Conservation (phyloP, 1,284 basidiomycete genomes). For the Pholiota adiposa region DNA sequence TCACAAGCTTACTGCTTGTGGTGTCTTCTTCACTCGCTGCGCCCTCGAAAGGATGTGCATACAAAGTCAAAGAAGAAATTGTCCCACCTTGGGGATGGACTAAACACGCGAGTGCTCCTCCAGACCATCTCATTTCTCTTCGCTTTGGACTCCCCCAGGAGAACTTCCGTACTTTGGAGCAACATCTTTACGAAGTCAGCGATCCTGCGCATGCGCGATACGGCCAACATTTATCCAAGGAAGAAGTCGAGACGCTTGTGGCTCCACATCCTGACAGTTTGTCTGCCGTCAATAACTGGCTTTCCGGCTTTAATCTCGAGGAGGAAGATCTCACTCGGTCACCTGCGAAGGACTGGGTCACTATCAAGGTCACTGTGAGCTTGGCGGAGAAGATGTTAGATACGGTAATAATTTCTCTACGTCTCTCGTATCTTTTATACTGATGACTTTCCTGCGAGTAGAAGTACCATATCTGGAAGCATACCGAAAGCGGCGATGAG, state of each 20-base stretch:
- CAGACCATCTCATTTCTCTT: constrained; percentile 55
- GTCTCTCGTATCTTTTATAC: neutral
- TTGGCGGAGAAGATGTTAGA: constrained; percentile 71
- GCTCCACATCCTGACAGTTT: constrained; percentile 60
- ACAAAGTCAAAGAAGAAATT: constrained; percentile 41
- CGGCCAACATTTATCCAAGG: constrained; percentile 68
- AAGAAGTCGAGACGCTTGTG: constrained; percentile 62
- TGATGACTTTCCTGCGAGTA: constrained; percentile 28
- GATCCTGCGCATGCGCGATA: constrained; percentile 65
- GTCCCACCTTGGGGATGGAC: constrained; percentile 56
- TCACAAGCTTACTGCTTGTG: constrained; percentile 16
- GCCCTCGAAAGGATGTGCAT: constrained; percentile 23
- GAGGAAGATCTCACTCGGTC: constrained; percentile 54
- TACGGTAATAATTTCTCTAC: constrained; percentile 46
- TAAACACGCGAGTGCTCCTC: constrained; percentile 45
- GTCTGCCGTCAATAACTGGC: constrained; percentile 62
- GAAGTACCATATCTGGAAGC: constrained; percentile 68
- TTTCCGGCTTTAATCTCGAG: constrained; percentile 57
- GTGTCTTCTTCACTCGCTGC: constrained; percentile 20
- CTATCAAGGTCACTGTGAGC: constrained; percentile 58
- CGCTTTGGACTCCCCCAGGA: constrained; percentile 70
- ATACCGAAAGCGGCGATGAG: constrained; percentile 53
- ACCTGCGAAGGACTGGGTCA: constrained; percentile 72
- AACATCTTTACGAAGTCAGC: constrained; percentile 69
- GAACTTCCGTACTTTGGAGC: constrained; percentile 62